Evolutionary conservation across 169 alveolate species (phyloP), one percentile per base, ranked within the genome.

Genomic region (Amoebophrya sp.): DNA sequence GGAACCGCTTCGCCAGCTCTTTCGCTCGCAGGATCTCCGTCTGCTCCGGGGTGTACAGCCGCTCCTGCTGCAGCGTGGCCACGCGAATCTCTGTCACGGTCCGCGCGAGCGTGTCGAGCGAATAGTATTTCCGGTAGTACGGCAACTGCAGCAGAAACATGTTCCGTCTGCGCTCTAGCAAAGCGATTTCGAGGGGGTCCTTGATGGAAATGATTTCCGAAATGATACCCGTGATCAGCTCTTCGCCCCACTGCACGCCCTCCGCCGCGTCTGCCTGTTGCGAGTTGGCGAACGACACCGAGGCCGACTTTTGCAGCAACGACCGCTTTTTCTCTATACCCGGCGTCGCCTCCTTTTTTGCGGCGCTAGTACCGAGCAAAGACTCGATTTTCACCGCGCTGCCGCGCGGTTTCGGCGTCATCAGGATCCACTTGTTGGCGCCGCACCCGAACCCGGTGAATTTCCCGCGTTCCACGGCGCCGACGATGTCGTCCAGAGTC

Each of bases 351-450:
- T n/a, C n/a, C n/a, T n/a, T n/a, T n/a, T n/a, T n/a, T n/a, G n/a
- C n/a, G n/a, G n/a, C n/a, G n/a, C n/a, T n/a, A n/a, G n/a, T n/a
- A n/a, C n/a, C n/a, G n/a, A n/a, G n/a, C n/a, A n/a, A n/a, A n/a
- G n/a, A n/a, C n/a, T n/a, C n/a, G n/a, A n/a, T n/a, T n/a, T n/a
- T n/a, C n/a, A n/a, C n/a, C n/a, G n/a, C n/a, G n/a, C n/a, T n/a
- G n/a, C n/a, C n/a, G n/a, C n/a, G n/a, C 39, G 32, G 35, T 25
- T 25, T 7, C 35, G 83, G 83, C 83, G 32, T 25, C 83, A 66
- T 66, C 83, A 66, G 35, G 18, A 66, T 66, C 83, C 83, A 66
- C 83, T 66, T 66, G 83, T 66, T 66, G 10, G 83, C 83, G 83
- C 83, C 83, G 83, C 29, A 66, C 7, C 83, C 83, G 35, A 66